phyloP scores from a whole-genome alignment of 176 grass and related monocot genomes.

The Bonia amplexicaulis region DNA sequence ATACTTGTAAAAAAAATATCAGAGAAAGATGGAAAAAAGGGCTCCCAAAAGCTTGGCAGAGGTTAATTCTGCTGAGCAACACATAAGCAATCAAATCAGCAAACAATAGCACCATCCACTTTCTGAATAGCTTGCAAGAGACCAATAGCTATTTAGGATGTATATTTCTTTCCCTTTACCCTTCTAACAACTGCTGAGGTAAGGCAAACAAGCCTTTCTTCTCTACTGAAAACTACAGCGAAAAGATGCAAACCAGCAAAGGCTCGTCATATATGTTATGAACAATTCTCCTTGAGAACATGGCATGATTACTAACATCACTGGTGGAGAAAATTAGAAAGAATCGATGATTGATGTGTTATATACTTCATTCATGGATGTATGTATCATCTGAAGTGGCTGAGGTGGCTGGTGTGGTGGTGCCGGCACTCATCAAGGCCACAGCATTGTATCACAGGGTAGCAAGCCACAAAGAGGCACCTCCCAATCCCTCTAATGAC shows the following conservation, averaged over 20 bases:
- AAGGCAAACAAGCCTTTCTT: background rate
- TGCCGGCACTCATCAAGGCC: conserved; percentile 57
- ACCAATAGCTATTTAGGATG: background rate
- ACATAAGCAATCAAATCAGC: background rate
- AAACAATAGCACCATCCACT: background rate
- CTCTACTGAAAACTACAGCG: background rate
- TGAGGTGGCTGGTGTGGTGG: conserved; percentile 32
- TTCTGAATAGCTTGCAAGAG: background rate
- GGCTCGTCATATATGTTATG: background rate
- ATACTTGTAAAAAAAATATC: background rate
- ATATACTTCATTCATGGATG: background rate
- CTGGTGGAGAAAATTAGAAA: background rate
- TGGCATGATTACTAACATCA: background rate
- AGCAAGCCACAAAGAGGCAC: conserved; percentile 61
- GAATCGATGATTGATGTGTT: background rate
- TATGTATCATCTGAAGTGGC: conserved; percentile 46
- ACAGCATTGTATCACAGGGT: conserved; percentile 61
- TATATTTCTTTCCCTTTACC: background rate
- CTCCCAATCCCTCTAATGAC: conserved; percentile 49
- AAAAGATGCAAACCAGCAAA: background rate
- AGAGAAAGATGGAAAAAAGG: background rate
- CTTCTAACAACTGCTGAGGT: background rate
- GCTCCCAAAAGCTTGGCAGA: background rate
- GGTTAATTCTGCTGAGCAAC: background rate
- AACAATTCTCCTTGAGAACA: background rate